These are phyloP conservation scores for Phyllostachys edulis DNA, from an alignment of 176 grass and related monocot genomes.

Conservation along the genomic window DNA sequence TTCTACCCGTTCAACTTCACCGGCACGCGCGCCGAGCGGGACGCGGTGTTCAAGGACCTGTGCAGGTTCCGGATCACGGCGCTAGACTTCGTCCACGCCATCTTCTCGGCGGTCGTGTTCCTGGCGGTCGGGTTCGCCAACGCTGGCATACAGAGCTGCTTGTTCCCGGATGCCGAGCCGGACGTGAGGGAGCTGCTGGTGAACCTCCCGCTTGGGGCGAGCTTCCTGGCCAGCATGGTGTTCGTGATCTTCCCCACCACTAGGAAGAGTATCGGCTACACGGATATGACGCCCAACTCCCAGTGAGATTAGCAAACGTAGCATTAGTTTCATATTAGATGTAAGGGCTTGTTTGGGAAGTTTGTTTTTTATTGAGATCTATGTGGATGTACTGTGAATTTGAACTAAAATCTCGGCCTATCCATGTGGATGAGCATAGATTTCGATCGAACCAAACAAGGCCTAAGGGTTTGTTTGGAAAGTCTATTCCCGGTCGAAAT, in stretches of 20 bases:
- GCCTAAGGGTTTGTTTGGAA: too few species aligned
- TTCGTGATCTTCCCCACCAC: too few species aligned
- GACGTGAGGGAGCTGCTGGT: constrained; percentile 53
- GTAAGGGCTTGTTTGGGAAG: too few species aligned
- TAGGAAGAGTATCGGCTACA: too few species aligned
- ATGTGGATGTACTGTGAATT: too few species aligned
- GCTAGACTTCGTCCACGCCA: constrained; percentile 53
- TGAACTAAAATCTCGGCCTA: too few species aligned
- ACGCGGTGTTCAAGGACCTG: constrained; percentile 26
- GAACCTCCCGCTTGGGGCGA: constrained; percentile 44
- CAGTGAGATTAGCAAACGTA: not conserved
- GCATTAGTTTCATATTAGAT: not conserved
- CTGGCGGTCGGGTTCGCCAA: constrained; percentile 49
- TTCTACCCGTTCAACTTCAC: constrained; percentile 39
- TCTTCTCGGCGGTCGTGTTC: constrained; percentile 59
- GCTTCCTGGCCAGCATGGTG: not conserved
- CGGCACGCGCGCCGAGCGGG: not conserved
- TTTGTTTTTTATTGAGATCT: too few species aligned
- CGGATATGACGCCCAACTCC: constrained; percentile 12
- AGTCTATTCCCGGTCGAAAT: too few species aligned
- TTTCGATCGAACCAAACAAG: too few species aligned
- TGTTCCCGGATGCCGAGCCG: constrained; percentile 41
- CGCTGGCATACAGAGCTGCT: constrained; percentile 45
- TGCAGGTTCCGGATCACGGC: constrained; percentile 26
- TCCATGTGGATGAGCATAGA: too few species aligned